Percentiles rank a stretch among this genome's conserved stretches.
Evolutionary conservation across 2,329 filamentous ascomycete species (phyloP).

Genomic region (Alternaria angustiovoidea): DNA sequence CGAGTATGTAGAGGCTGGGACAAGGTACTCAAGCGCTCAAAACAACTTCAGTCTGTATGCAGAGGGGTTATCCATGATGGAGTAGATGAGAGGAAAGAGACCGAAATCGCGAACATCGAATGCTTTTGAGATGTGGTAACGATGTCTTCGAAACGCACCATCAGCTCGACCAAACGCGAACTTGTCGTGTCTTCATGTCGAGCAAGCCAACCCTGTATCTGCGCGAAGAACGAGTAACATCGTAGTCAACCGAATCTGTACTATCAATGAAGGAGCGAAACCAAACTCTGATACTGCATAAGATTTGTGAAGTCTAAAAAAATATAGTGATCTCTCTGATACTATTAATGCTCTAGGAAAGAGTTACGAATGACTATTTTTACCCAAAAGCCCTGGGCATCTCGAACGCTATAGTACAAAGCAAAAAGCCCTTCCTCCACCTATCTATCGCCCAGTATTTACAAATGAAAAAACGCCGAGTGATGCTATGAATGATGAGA

Average conservation of each 20-base stretch:
- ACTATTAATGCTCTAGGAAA: not conserved
- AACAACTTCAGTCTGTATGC: no score
- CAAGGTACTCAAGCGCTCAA: no score
- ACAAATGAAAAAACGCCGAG: conserved; percentile 8
- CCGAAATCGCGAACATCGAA: no score
- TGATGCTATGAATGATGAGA: not conserved
- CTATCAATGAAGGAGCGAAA: not conserved
- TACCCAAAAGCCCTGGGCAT: not conserved
- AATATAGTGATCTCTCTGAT: not conserved
- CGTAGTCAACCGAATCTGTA: not conserved
- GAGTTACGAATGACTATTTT: not conserved
- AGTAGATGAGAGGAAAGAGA: not conserved
- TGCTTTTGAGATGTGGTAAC: no score
- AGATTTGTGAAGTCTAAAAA: not conserved
- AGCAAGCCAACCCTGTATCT: not conserved
- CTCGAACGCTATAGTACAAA: not conserved
- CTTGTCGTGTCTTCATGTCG: no score
- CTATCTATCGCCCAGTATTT: not conserved
- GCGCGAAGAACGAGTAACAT: not conserved
- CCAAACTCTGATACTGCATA: not conserved
- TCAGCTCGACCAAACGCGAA: no score
- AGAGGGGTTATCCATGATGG: not conserved
- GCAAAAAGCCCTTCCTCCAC: not conserved
- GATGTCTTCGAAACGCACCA: no score
- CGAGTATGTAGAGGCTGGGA: no score